Conservation (phyloP, 805 yeast species). For the Myxozyma udenii region DNA sequence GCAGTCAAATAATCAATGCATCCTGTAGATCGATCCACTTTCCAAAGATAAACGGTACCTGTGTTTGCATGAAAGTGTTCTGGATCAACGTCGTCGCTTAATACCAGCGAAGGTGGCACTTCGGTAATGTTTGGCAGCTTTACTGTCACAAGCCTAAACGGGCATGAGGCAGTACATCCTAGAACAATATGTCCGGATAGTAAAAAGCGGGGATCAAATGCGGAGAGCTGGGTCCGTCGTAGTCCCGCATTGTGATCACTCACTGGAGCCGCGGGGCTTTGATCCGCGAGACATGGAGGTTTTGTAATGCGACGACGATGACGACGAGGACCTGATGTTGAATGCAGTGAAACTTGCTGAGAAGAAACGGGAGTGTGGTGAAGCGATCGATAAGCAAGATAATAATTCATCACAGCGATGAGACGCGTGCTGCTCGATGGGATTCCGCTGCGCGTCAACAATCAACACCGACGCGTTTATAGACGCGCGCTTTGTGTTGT, state of each 20-base stretch:
- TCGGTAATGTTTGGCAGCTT: neutral
- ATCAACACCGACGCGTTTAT: neutral
- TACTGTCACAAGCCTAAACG: slow-evolving; percentile 13
- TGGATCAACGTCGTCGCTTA: neutral
- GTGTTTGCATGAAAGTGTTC: neutral
- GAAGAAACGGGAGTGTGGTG: neutral
- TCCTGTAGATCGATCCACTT: neutral
- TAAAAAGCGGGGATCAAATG: slow-evolving; percentile 9
- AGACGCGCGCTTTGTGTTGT: neutral
- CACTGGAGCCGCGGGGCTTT: too few relatives aligned
- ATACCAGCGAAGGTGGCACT: neutral
- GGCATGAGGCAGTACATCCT: slow-evolving; percentile 16
- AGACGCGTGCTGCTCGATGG: too few relatives aligned
- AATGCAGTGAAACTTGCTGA: too few relatives aligned
- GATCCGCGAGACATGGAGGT: too few relatives aligned
- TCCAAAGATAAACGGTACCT: slow-evolving; percentile 18
- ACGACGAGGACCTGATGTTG: too few relatives aligned
- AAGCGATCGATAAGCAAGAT: neutral
- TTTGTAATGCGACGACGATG: too few relatives aligned
- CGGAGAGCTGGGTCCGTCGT: slow-evolving; percentile 1
- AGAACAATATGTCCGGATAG: slow-evolving; percentile 15
- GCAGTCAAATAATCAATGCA: slow-evolving; percentile 1
- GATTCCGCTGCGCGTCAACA: too few relatives aligned
- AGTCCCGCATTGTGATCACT: too few relatives aligned
- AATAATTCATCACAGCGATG: neutral